phyloP scores from a whole-genome alignment of 495 filamentous ascomycete genomes.

The Penicillium turbatum region DNA sequence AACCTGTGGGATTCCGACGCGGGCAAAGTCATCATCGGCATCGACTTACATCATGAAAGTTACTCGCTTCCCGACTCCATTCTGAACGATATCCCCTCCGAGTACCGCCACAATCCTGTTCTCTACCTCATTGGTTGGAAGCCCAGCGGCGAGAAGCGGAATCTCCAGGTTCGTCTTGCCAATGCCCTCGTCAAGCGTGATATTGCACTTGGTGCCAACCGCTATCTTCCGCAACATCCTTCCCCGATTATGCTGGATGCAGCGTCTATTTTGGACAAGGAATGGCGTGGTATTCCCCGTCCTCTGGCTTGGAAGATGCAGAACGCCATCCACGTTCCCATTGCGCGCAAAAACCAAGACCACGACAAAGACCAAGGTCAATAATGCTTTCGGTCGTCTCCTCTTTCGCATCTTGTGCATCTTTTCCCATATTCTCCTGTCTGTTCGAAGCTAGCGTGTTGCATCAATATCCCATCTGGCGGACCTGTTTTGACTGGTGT shows the following conservation, averaged over 20 bases:
- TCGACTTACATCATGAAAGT: slow-evolving; percentile 21
- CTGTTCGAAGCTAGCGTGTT: slow-evolving; percentile 17
- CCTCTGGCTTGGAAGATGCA: slow-evolving; percentile 29
- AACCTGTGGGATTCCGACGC: slow-evolving; percentile 25
- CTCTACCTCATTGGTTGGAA: slow-evolving; percentile 22
- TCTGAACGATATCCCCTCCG: slow-evolving; percentile 21
- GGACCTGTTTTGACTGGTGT: slow-evolving; percentile 11
- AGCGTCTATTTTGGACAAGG: slow-evolving; percentile 24
- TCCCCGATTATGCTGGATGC: slow-evolving; percentile 35
- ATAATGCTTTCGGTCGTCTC: neutral
- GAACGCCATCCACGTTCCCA: slow-evolving; percentile 31
- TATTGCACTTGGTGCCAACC: slow-evolving; percentile 13
- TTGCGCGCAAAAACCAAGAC: slow-evolving; percentile 1
- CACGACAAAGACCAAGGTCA: neutral
- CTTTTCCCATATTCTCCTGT: neutral
- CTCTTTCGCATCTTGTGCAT: neutral
- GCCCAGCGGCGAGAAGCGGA: slow-evolving; percentile 19
- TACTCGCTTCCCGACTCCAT: slow-evolving; percentile 9
- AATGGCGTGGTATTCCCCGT: slow-evolving; percentile 27
- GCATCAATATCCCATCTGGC: slow-evolving; percentile 21
- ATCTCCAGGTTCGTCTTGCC: slow-evolving; percentile 24
- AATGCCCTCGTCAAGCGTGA: slow-evolving; percentile 27
- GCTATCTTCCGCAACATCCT: slow-evolving; percentile 18
- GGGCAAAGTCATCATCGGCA: slow-evolving; percentile 40
- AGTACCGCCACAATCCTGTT: slow-evolving; percentile 31